phyloP scores from a whole-genome alignment of 2,329 filamentous ascomycete genomes.

The Aspergillus udagawae region DNA sequence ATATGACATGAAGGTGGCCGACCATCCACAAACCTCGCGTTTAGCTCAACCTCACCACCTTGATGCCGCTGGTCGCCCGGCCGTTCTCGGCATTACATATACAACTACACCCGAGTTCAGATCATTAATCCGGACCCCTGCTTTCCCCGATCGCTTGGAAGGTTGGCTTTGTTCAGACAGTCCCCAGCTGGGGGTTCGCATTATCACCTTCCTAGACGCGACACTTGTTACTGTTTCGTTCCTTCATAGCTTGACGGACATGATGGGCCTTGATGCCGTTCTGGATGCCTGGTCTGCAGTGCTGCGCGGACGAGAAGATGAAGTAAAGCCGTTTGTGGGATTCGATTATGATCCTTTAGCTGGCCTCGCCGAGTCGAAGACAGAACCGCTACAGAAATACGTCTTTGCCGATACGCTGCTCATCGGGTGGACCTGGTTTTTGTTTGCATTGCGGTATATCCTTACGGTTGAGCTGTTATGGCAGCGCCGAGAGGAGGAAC shows the following conservation, averaged over 20 bases:
- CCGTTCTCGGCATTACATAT: not conserved
- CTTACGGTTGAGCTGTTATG: conserved; percentile 28
- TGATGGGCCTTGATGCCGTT: conserved; percentile 41
- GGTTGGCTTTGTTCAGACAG: conserved; percentile 43
- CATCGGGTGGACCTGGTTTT: conserved; percentile 1
- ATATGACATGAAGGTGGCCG: conserved; percentile 34
- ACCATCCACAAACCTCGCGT: conserved; percentile 39
- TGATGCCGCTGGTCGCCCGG: not conserved
- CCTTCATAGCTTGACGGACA: conserved; percentile 49
- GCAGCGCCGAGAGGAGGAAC: conserved; percentile 29
- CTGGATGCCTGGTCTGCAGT: conserved; percentile 47
- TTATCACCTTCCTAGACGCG: conserved; percentile 48
- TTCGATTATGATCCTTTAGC: conserved; percentile 36
- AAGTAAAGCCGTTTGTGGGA: conserved; percentile 38
- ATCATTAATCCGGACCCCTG: conserved; percentile 11
- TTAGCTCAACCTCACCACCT: conserved; percentile 1
- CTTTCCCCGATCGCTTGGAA: conserved; percentile 33
- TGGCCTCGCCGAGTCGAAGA: conserved; percentile 14
- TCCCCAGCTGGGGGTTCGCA: conserved; percentile 47
- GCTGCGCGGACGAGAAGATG: conserved; percentile 40
- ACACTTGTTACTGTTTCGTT: conserved; percentile 48
- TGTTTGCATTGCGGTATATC: conserved; percentile 33
- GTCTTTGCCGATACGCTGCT: not conserved
- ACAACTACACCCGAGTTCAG: not conserved
- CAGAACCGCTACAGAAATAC: not conserved